Conservation (phyloP, 192 early-diverging fungal genomes). For the Spizellomyces sp. region DNA sequence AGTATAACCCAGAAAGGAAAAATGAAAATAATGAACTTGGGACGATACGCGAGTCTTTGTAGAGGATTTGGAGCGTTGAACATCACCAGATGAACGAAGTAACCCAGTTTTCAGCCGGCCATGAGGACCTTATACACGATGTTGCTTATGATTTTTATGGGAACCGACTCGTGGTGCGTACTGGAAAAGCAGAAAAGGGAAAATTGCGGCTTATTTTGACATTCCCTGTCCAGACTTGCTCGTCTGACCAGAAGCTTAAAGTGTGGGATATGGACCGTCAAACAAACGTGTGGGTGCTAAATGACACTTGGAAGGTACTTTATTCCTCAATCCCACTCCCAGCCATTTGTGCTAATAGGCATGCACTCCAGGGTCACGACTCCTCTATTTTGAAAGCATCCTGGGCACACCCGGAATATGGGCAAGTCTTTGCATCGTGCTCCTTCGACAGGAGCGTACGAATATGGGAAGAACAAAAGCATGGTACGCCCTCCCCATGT, state of each 20-base stretch:
- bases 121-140: slow-evolving; percentile 95
- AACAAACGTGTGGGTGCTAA: slow-evolving; percentile 71
- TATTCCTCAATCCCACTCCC: no score
- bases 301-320: slow-evolving; percentile 76
- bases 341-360: no score
- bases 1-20: no score
- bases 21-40: no score
- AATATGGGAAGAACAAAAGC: slow-evolving; percentile 89
- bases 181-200: background rate
- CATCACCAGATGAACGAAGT: slow-evolving; percentile 1
- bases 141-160: slow-evolving; percentile 93
- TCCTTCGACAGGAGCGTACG: slow-evolving; percentile 89
- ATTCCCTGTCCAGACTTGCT: slow-evolving; percentile 62
- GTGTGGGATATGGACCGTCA: slow-evolving; percentile 85
- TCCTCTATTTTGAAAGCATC: slow-evolving; percentile 79
- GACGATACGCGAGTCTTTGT: no score
- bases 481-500: slow-evolving; percentile 41
- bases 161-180: slow-evolving; percentile 67
- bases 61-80: background rate
- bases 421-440: slow-evolving; percentile 85
- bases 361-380: slow-evolving; percentile 70
- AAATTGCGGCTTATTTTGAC: background rate
- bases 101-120: slow-evolving; percentile 64
- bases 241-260: slow-evolving; percentile 92
- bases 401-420: slow-evolving; percentile 98